Base-by-base conservation (phyloP, 148 eudicot genomes). In the Heliosperma pusillum region DNA sequence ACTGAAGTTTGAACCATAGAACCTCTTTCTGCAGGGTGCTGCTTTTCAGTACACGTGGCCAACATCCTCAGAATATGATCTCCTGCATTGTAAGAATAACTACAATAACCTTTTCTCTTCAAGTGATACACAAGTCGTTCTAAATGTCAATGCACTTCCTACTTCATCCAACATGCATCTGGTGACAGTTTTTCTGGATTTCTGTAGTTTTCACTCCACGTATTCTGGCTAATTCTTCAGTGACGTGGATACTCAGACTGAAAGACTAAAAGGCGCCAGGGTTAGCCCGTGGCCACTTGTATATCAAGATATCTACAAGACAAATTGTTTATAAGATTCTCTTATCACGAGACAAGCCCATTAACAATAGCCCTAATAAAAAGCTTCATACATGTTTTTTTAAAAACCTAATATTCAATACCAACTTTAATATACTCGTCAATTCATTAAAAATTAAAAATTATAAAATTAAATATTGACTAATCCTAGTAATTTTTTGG, bases 1-100 rank as follows among this genome's bases (percentile, higher is more conserved):
- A 21, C 29, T n/a, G 71, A 68, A 44, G 22, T 45, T 42, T 42
- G 55, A 68, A 45, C 71, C 71, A 69, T 69, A 69, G 71, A 22
- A 67, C 52, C 52, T 7, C 53, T 40, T 42, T 15, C 70, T 42
- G 25, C 52, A 42, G 52, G 70, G 52, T 15, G 55, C 55, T 16
- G 29, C 68, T 64, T 67, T 40, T 67, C 70, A 21, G 70, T 67
- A 40, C 25, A 40, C 6, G 9, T 69, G 71, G 29, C 16, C 22
- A 33, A n/a, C 44, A 64, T 59, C 64, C 26, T 59, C 64, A 59
- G 64, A 27, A 20, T 66, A 7, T 36, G 17, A 33, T 24, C 47
- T 66, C 69, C 50, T 36, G 69, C 47, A 10, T 59, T 59, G 26
- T 21, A 24, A 21, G 64, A 24, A 22, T 59, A 59, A 59, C 12